phyloP scores from a whole-genome alignment of 2,329 filamentous ascomycete species.

The Blastomyces silverae region DNA sequence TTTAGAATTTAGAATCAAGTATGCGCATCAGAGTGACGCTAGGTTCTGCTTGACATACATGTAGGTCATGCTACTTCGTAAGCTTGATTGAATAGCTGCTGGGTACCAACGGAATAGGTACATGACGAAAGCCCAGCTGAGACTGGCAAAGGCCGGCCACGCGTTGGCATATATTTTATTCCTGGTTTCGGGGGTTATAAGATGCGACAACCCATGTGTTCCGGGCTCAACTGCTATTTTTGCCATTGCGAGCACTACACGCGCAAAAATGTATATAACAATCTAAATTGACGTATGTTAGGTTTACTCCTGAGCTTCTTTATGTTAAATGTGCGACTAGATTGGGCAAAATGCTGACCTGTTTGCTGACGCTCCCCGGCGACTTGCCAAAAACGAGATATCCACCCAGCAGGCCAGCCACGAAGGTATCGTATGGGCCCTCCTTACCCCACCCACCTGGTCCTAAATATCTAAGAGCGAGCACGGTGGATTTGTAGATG shows the following conservation, averaged over 20 bases:
- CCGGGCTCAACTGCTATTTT: conserved; percentile 67
- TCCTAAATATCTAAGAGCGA: conserved; percentile 59
- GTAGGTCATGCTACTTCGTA: conserved; percentile 94
- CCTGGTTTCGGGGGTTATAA: conserved; percentile 42
- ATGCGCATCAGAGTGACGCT: background rate
- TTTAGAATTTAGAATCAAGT: background rate
- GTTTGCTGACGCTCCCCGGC: conserved; percentile 78
- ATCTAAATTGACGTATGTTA: conserved; percentile 52
- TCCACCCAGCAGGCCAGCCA: conserved; percentile 80
- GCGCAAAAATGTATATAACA: conserved; percentile 93
- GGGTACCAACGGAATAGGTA: conserved; percentile 89
- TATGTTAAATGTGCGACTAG: conserved; percentile 10
- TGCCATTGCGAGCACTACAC: conserved; percentile 76
- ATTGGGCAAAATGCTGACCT: conserved; percentile 28
- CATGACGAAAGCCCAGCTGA: conserved; percentile 94
- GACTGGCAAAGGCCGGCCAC: conserved; percentile 86
- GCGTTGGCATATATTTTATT: conserved; percentile 59
- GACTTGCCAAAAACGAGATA: conserved; percentile 85
- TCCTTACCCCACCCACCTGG: conserved; percentile 46
- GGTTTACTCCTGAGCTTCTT: background rate
- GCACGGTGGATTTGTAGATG: conserved; percentile 79
- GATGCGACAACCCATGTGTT: conserved; percentile 36
- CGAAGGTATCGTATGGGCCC: conserved; percentile 72
- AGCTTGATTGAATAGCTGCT: conserved; percentile 79
- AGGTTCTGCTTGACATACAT: conserved; percentile 58